Base-by-base conservation (phyloP, 495 filamentous ascomycete species). In the Durotheca rogersii region DNA sequence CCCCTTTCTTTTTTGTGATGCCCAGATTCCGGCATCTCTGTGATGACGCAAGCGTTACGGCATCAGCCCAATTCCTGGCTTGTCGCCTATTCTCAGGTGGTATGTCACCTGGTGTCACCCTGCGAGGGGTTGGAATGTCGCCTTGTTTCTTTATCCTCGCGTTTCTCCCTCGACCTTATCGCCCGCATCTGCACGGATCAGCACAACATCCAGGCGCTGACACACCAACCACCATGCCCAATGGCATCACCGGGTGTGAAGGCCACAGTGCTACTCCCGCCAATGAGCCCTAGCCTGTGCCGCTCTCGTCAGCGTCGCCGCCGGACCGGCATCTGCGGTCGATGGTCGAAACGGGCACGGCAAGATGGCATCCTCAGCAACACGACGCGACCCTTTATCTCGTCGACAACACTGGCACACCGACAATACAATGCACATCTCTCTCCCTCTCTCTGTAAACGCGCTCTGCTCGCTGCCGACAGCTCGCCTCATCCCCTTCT, bases 41-140 rank as follows among this genome's bases (percentile, higher is more conserved):
- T 9, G 21, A 59, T 59, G 56, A 59, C 56, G 56, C 56, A 59
- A 59, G 9, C 54, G 16, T 59, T 59, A 54, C 27, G 50, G 56
- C 46, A 59, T 50, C 50, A 53, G 12, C 34, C 12, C 35, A 48
- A 30, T 41, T n/a, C 39, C 31, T 31, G 42, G 43, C 51, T 37
- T 37, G 18, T 37, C 20, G 15, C n/a, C n/a, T n/a, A n/a, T 29
- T 35, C 34, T 41, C n/a, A 6, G 16, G 42, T 41, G 36, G 29
- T 27, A 27, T 4, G 23, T 47, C 11, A 25, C 14, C 36, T 41
- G n/a, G 42, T 41, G 42, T 41, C 37, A 41, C 43, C 18, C n/a
- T 6, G 4, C 6, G 12, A 46, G 35, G 9, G 12, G 19, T 16
- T 27, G 30, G 23, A 37, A 16, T 29, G 3, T 6, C 10, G 11